Conservation (phyloP, 2,329 filamentous ascomycete genomes). For the Mycogone perniciosa region DNA sequence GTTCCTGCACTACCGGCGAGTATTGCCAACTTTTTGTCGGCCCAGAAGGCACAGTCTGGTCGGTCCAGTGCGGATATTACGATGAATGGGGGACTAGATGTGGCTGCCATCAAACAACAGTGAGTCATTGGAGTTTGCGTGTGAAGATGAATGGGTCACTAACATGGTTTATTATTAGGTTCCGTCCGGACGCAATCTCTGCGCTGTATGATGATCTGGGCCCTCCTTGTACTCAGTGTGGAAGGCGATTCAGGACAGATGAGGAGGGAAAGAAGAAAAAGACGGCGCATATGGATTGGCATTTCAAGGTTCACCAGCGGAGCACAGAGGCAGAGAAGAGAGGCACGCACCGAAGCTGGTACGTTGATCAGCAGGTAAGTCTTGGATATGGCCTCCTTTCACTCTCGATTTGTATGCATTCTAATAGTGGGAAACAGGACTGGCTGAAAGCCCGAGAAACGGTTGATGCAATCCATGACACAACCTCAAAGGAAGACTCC, state of each 20-base stretch:
- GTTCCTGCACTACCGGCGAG: slow-evolving; percentile 29
- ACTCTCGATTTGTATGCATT: background rate
- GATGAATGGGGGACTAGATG: slow-evolving; percentile 54
- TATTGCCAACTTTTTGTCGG: slow-evolving; percentile 31
- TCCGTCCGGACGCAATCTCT: slow-evolving; percentile 66
- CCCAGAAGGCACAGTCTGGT: slow-evolving; percentile 23
- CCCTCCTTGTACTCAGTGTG: slow-evolving; percentile 86
- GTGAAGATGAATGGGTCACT: slow-evolving; percentile 12
- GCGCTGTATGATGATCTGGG: slow-evolving; percentile 75
- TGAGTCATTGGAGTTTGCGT: slow-evolving; percentile 36
- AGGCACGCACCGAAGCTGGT: slow-evolving; percentile 90
- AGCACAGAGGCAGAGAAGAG: slow-evolving; percentile 80
- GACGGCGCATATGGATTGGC: slow-evolving; percentile 93
- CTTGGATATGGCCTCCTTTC: background rate
- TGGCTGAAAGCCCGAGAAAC: slow-evolving; percentile 84
- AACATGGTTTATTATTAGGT: slow-evolving; percentile 37
- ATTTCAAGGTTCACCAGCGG: slow-evolving; percentile 87
- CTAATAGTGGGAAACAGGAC: slow-evolving; percentile 47
- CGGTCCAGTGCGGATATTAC: slow-evolving; percentile 27
- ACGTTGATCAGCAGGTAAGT: slow-evolving; percentile 77
- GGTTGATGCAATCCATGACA: slow-evolving; percentile 57
- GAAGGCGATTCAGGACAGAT: slow-evolving; percentile 73
- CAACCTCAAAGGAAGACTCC: slow-evolving; percentile 26
- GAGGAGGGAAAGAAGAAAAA: slow-evolving; percentile 79
- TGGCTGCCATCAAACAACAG: slow-evolving; percentile 64